Base-by-base conservation (phyloP, 2,329 filamentous ascomycete species). In the Exophiala bonariae region DNA sequence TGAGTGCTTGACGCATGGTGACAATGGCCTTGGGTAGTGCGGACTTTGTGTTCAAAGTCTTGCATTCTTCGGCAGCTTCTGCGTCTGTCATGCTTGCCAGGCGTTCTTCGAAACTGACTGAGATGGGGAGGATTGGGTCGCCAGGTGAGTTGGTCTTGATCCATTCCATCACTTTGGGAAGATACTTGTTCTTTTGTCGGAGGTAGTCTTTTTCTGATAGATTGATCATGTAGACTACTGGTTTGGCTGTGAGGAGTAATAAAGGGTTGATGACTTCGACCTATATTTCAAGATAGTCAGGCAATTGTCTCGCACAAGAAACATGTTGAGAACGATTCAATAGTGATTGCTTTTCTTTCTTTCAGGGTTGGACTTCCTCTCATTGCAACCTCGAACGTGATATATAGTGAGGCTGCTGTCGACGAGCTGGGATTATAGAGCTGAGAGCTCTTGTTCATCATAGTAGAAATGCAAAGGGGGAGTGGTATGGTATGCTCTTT, bases 351-450 rank as follows among this genome's bases (percentile, higher is more conserved):
- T 18, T 7, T 34, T 34, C 17, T 34, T 16, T 18, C 8, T 41
- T 72, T 89, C 87, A 89, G 87, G 83, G 69, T 74, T 73, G 78
- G 79, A 81, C 75, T 78, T 87, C 79, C 86, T 96, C 90, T 95
- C 92, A 96, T 73, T 67, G 83, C 81, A 79, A 78, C 79, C 86
- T 89, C 86, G 78, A 66, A 79, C 80, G 83, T 88, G 76, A 68
- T 82, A 73, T 75, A 41, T 31, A 80, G 83, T 87, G 86, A 82
- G 80, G 42, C 50, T 53, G 55, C 67, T 82, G 85, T 97, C 92
- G 86, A 96, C 87, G 93, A 99, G 93, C 93, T 99, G 93, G 93
- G 93, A 89, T 95, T 91, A 88, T 77, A 80, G 87, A 91, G 89
- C 88, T 80, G 77, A 77, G 80, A 84, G 89, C 90, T 93, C 86